phyloP scores from a whole-genome alignment of 371 early-diverging fungal species.

The Smittium culicis region DNA sequence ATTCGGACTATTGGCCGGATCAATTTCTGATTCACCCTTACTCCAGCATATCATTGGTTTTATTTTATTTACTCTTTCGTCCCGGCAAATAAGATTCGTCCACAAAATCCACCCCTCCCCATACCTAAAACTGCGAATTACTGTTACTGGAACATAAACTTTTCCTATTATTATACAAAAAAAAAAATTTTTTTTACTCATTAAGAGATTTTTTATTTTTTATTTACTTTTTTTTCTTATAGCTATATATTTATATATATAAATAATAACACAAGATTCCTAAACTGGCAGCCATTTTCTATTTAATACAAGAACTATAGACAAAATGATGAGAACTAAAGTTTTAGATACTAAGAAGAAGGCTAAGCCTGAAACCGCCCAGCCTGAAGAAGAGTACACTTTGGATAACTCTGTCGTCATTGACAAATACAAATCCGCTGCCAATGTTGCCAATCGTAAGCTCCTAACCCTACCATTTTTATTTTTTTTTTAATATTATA shows the following conservation, averaged over 20 bases:
- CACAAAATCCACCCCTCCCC: no score
- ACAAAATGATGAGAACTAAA: not conserved
- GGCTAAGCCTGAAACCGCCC: not conserved
- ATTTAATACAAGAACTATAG: no score
- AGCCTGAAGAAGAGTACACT: not conserved
- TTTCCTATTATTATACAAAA: not conserved
- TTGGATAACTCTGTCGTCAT: constrained; percentile 43
- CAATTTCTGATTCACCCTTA: no score
- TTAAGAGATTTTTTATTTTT: not conserved
- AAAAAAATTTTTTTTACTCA: not conserved
- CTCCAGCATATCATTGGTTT: no score
- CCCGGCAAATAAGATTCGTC: no score
- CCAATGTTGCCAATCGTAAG: constrained; percentile 62
- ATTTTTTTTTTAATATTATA: no score
- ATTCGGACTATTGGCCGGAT: no score
- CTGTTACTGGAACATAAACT: not conserved
- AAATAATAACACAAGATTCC: not conserved
- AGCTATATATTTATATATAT: not conserved
- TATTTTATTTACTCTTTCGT: no score
- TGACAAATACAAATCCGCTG: constrained; percentile 68
- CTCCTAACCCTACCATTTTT: constrained; percentile 1
- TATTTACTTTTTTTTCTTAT: not conserved
- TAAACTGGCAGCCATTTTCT: no score
- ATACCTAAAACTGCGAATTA: no score
- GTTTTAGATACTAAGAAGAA: not conserved